Percentiles rank a stretch among this genome's conserved stretches.
Evolutionary conservation across 176 grass and related monocot genomes (phyloP).

Genomic region (Alopecurus myosuroides): DNA sequence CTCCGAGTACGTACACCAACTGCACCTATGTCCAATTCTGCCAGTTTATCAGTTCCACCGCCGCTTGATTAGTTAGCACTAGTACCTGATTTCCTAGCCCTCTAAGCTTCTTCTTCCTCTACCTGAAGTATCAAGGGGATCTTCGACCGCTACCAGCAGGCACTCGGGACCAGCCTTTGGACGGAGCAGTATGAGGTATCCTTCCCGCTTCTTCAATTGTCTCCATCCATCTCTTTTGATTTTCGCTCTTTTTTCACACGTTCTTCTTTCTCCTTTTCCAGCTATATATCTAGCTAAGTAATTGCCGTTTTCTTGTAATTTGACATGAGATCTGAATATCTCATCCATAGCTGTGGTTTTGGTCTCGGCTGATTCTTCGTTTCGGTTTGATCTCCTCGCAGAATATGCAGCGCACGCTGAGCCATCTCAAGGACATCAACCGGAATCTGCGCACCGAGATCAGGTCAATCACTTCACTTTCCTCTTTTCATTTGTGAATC

Average conservation of each 20-base stretch:
- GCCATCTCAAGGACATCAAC: slow-evolving; percentile 93
- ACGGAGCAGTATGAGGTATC: slow-evolving; percentile 89
- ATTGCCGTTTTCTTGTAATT: background rate
- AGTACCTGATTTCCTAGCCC: background rate
- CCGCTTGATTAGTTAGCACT: background rate
- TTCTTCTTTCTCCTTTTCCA: background rate
- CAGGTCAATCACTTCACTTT: slow-evolving; percentile 15
- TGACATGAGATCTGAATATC: slow-evolving; percentile 1
- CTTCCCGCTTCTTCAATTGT: background rate
- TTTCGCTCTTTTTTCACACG: background rate
- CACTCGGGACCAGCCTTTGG: slow-evolving; percentile 67
- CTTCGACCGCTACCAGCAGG: slow-evolving; percentile 89
- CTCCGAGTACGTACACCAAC: slow-evolving; percentile 66
- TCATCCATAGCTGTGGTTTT: too few relatives aligned
- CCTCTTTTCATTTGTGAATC: background rate
- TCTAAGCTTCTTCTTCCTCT: background rate
- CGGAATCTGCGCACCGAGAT: slow-evolving; percentile 84
- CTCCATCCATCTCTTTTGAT: background rate
- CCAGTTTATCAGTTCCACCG: too few relatives aligned
- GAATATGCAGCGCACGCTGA: slow-evolving; percentile 94
- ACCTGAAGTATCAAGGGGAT: slow-evolving; percentile 65
- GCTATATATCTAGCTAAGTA: background rate
- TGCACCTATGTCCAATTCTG: too few relatives aligned
- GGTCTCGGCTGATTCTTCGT: background rate
- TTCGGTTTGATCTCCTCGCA: background rate